phyloP scores from a whole-genome alignment of 2,329 filamentous ascomycete species.

The Aspergillus sp. region DNA sequence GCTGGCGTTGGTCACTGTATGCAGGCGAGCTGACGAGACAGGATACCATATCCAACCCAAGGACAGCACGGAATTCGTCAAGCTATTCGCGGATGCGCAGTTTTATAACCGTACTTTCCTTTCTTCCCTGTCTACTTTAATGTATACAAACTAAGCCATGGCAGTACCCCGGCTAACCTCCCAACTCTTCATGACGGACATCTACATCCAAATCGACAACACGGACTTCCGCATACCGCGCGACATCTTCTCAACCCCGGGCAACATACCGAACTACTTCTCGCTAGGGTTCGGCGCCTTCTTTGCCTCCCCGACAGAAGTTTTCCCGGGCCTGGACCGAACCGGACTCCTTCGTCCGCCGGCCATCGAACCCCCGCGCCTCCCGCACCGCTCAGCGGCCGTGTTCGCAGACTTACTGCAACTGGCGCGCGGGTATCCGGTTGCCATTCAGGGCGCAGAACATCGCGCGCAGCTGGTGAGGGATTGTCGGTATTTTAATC shows the following conservation, averaged over 20 bases:
- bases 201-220: conserved; percentile 84
- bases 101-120: conserved; percentile 71
- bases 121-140: not conserved
- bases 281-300: conserved; percentile 81
- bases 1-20: conserved; percentile 3
- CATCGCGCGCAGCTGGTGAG: conserved; percentile 71
- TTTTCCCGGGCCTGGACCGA: conserved; percentile 78
- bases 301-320: conserved; percentile 69
- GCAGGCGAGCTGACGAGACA: conserved; percentile 10
- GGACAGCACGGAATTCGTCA: conserved; percentile 81
- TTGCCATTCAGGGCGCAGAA: conserved; percentile 64
- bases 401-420: conserved; percentile 76
- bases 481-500: conserved; percentile 87
- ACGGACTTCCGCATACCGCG: conserved; percentile 83
- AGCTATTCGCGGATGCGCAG: conserved; percentile 86
- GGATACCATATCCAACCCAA: conserved; percentile 77
- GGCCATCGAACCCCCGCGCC: conserved; percentile 71
- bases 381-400: conserved; percentile 73
- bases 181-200: conserved; percentile 82
- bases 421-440: conserved; percentile 72
- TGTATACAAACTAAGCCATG: not conserved
- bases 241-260: conserved; percentile 74
- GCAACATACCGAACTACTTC: conserved; percentile 94
- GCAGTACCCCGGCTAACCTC: conserved; percentile 71
- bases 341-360: conserved; percentile 75